Evolutionary conservation across 345 rosid species (phyloP), one percentile per base, ranked within the genome.

Genomic region (Salix viminalis): DNA sequence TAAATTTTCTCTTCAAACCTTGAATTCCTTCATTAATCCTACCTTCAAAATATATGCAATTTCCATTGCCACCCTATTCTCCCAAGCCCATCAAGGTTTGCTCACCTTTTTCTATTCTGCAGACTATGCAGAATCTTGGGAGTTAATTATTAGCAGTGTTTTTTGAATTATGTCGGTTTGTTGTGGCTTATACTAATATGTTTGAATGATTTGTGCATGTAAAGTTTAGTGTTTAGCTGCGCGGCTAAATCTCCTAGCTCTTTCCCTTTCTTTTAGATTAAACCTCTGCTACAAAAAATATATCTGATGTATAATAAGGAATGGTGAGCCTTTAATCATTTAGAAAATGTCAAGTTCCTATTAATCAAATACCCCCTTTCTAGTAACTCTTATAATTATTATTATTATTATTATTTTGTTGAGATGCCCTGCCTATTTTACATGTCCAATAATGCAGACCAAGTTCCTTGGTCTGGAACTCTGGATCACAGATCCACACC

Each of bases 51-150:
- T 41, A 72, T 24, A 26, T 30, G 74, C 36, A 9, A 23, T 75
- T 26, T 69, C 72, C 70, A 15, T 70, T 52, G 21, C 18, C 67
- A 44, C 15, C 30, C 64, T 14, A 32, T 23, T 64, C 70, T 41
- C 64, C 67, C 9, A 60, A 69, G 37, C 68, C 56, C 37, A 10
- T 32, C 77, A 69, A 2, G 67, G 67, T 50, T 34, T 28, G 52
- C 67, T 52, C 11, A 65, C 66, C 69, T 62, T 77, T 69, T 41
- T 72, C 24, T 21, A 56, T 68, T 70, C 79, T 71, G 75, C 77
- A 62, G 68, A 68, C 77, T 64, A 68, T 64, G 58, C 62, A n/a
- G 62, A 41, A 18, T 14, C 44, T 69, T 52, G 64, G 74, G 42
- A 46, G 64, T 42, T 52, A 50, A 48, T 36, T 72, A 39, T 72